Evolutionary conservation across 345 rosid species (phyloP).

Genomic region (Moringa oleifera): DNA sequence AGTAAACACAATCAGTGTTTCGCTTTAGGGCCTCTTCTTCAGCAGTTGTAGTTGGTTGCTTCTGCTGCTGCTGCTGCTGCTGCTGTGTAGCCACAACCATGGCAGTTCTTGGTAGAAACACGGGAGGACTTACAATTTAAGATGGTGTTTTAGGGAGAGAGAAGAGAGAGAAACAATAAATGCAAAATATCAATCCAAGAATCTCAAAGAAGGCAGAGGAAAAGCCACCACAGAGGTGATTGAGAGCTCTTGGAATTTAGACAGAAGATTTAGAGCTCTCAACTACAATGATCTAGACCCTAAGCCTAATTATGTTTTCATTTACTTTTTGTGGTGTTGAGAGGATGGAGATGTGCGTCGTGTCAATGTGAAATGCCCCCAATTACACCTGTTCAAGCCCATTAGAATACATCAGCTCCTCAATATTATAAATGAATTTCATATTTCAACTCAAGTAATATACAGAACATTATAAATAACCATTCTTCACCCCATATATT

Average conservation of each 20-base stretch:
- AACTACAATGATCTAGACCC: no score
- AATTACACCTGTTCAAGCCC: no score
- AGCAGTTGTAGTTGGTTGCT: conserved; percentile 30
- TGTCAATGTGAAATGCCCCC: no score
- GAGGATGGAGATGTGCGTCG: no score
- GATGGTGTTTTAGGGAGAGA: conserved; percentile 18
- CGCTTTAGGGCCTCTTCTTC: conserved; percentile 85
- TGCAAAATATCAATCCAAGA: conserved; percentile 13
- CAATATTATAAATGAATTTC: no score
- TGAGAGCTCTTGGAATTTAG: conserved; percentile 4
- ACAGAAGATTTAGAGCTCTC: no score
- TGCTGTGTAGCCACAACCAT: conserved; percentile 52
- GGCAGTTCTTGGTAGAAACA: conserved; percentile 17
- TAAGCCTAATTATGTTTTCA: no score
- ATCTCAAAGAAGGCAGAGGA: conserved; percentile 4
- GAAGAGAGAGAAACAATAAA: neutral
- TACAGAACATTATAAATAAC: no score
- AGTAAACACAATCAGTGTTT: conserved; percentile 94
- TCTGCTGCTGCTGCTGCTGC: conserved; percentile 22
- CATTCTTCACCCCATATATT: no score
- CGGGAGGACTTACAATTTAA: conserved; percentile 15
- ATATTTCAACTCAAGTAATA: no score
- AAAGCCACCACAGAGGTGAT: conserved; percentile 38
- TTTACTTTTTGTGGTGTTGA: no score
- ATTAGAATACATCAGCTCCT: no score